These are phyloP conservation scores for Leucogyrophana mollusca DNA, from an alignment of 768 basidiomycete genomes.

Conservation along the genomic window DNA sequence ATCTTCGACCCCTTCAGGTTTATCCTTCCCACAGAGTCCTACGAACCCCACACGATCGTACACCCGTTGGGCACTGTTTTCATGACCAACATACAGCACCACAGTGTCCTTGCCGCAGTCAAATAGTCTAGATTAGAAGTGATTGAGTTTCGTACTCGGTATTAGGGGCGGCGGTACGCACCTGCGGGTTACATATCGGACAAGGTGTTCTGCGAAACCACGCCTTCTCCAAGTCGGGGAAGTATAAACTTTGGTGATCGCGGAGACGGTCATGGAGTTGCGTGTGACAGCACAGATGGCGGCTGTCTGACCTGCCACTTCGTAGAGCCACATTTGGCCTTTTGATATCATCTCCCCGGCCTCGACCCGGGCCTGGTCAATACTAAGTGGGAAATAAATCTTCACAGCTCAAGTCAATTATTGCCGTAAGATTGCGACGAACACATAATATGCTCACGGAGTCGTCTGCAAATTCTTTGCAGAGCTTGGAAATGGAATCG, in stretches of 20 bases:
- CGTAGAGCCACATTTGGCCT: slow-evolving; percentile 54
- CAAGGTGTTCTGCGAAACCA: slow-evolving; percentile 53
- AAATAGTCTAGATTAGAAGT: slow-evolving; percentile 34
- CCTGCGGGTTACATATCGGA: slow-evolving; percentile 44
- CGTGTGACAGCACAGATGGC: slow-evolving; percentile 59
- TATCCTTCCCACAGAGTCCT: slow-evolving; percentile 40
- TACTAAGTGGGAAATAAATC: slow-evolving; percentile 44
- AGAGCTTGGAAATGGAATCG: slow-evolving; percentile 39
- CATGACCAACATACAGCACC: slow-evolving; percentile 53
- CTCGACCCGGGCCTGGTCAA: slow-evolving; percentile 40
- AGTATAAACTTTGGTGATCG: slow-evolving; percentile 61
- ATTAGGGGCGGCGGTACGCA: slow-evolving; percentile 21
- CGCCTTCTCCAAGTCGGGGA: slow-evolving; percentile 40
- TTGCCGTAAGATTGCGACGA: slow-evolving; percentile 1
- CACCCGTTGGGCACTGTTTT: slow-evolving; percentile 49
- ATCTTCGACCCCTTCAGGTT: slow-evolving; percentile 41
- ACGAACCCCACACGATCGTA: slow-evolving; percentile 55
- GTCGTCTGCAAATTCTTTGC: slow-evolving; percentile 51
- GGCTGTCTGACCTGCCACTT: slow-evolving; percentile 34
- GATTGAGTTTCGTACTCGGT: slow-evolving; percentile 7
- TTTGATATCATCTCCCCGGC: slow-evolving; percentile 46
- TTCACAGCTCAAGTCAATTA: slow-evolving; percentile 16
- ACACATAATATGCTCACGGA: slow-evolving; percentile 50
- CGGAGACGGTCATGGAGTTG: slow-evolving; percentile 45
- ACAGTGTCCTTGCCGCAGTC: slow-evolving; percentile 45